phyloP scores from a whole-genome alignment of 371 early-diverging fungal species.

The Apophysomyces trapeziformis region DNA sequence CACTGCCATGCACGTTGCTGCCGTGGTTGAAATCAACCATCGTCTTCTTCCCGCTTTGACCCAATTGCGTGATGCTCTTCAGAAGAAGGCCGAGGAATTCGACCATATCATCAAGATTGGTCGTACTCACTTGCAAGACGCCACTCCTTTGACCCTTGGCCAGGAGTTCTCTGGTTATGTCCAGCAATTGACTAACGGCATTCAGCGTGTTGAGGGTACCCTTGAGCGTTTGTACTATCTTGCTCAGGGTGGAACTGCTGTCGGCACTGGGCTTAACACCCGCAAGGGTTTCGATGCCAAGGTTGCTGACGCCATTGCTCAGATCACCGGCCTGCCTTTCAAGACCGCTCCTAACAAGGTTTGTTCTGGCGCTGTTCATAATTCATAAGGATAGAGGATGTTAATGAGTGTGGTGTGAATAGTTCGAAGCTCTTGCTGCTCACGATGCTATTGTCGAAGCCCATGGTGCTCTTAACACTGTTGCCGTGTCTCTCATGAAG shows the following conservation, averaged over 20 bases:
- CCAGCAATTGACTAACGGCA: constrained; percentile 76
- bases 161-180: constrained; percentile 92
- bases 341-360: constrained; percentile 86
- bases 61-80: constrained; percentile 67
- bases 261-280: constrained; percentile 92
- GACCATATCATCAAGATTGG: constrained; percentile 87
- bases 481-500: constrained; percentile 88
- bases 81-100: constrained; percentile 68
- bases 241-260: constrained; percentile 91
- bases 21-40: constrained; percentile 72
- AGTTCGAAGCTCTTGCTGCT: constrained; percentile 89
- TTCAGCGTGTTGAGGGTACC: constrained; percentile 72
- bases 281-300: constrained; percentile 75
- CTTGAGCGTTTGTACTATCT: constrained; percentile 78
- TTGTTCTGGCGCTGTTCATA: background rate
- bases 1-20: constrained; percentile 91
- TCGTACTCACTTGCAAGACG: constrained; percentile 88
- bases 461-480: constrained; percentile 82
- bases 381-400: no score
- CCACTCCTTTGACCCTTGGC: constrained; percentile 85
- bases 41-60: constrained; percentile 75
- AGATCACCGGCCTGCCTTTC: constrained; percentile 76
- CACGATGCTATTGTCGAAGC: constrained; percentile 91
- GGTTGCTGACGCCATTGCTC: constrained; percentile 76
- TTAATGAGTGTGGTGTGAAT: background rate